A percentile compares a stretch with the other conserved stretches of the same genome.
Conservation (phyloP, 768 basidiomycete genomes). For the Hemileccinum impolitum region DNA sequence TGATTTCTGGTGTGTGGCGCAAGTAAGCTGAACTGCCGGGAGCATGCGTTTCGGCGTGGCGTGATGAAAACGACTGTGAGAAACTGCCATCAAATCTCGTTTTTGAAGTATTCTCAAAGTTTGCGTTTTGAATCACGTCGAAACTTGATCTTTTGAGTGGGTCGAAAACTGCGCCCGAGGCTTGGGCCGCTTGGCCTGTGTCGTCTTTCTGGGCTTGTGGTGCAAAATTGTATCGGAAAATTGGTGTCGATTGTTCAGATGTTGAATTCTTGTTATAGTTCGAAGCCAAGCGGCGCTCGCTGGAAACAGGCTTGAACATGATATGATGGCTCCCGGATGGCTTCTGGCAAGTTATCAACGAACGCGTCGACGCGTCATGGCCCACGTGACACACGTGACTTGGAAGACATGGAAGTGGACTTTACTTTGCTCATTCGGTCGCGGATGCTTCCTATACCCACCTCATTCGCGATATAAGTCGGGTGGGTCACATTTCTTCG, state of each 20-base stretch:
- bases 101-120: constrained; percentile 2
- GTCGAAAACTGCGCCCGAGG: constrained; percentile 1
- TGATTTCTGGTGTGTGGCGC: constrained; percentile 1
- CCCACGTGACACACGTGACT: constrained; percentile 18
- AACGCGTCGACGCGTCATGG: constrained; percentile 4
- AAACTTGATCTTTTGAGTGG: constrained; percentile 10
- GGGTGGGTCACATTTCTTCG: too few relatives aligned
- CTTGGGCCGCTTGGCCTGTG: not conserved
- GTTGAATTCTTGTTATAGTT: not conserved
- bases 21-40: constrained; percentile 6
- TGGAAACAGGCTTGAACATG: not conserved
- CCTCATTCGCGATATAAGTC: too few relatives aligned
- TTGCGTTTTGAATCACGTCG: constrained; percentile 7
- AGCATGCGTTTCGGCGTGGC: constrained; percentile 10
- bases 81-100: constrained; percentile 6
- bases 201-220: constrained; percentile 12
- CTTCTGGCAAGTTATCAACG: not conserved
- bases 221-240: constrained; percentile 21
- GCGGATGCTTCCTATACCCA: too few relatives aligned
- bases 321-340: not conserved
- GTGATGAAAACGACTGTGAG: constrained; percentile 12
- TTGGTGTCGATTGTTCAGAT: not conserved
- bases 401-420: too few relatives aligned
- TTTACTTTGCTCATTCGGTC: too few relatives aligned
- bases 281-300: not conserved